Conservation (phyloP, 139 green algal species). For the Picochlorum sp. region DNA sequence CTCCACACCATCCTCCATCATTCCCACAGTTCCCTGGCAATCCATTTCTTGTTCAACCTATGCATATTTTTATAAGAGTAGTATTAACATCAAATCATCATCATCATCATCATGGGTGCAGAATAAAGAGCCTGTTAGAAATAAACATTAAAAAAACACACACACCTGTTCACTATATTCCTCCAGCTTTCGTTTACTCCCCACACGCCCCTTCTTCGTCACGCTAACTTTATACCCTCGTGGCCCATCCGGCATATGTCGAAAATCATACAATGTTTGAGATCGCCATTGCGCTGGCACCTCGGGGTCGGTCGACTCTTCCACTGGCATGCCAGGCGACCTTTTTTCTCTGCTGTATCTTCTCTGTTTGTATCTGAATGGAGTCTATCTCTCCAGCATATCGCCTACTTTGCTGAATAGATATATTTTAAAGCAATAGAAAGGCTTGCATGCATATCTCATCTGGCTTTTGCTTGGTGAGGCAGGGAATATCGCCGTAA, state of each 20-base stretch:
- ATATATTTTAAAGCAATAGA: no score
- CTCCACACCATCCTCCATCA: conserved; percentile 2
- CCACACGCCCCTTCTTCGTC: conserved; percentile 23
- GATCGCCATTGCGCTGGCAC: conserved; percentile 36
- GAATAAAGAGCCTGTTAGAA: no score
- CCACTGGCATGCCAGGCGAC: background rate
- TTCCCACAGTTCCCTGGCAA: conserved; percentile 4
- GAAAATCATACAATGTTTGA: conserved; percentile 31
- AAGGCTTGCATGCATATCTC: no score
- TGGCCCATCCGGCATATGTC: conserved; percentile 17
- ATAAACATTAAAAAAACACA: no score
- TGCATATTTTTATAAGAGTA: no score
- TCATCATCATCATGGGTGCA: no score
- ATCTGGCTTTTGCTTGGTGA: no score
- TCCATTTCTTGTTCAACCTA: conserved; percentile 10
- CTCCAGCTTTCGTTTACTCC: conserved; percentile 45
- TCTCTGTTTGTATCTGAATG: no score
- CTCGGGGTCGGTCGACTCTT: conserved; percentile 10
- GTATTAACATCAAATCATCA: no score
- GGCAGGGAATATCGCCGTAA: no score
- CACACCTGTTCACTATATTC: conserved; percentile 44
- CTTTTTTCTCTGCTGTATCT: background rate
- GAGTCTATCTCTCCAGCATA: no score
- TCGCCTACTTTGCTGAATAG: no score
- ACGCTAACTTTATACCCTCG: conserved; percentile 37